phyloP scores from a whole-genome alignment of 805 yeast species.

The Lachancea meyersii region DNA sequence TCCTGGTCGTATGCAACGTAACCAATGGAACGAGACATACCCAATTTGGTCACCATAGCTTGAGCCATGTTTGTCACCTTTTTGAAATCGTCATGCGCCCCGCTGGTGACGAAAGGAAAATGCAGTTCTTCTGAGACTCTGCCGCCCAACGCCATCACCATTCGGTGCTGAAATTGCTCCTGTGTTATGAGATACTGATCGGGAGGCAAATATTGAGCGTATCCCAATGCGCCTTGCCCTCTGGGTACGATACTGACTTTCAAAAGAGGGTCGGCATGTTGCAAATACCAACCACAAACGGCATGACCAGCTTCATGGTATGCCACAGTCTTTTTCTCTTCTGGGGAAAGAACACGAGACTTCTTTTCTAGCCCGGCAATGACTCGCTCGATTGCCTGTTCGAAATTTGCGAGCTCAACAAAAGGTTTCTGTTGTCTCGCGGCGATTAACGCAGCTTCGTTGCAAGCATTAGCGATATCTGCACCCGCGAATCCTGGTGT shows the following conservation, averaged over 20 bases:
- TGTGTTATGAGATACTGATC: slow-evolving; percentile 76
- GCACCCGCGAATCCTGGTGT: slow-evolving; percentile 99
- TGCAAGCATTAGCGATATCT: slow-evolving; percentile 93
- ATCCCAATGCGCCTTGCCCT: slow-evolving; percentile 95
- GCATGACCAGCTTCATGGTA: slow-evolving; percentile 99
- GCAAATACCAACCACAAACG: slow-evolving; percentile 92
- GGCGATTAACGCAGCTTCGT: slow-evolving; percentile 95
- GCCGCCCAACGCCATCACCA: slow-evolving; percentile 97
- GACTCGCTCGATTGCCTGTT: slow-evolving; percentile 93
- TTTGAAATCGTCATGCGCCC: slow-evolving; percentile 94
- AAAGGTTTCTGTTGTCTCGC: slow-evolving; percentile 73
- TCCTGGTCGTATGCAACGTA: slow-evolving; percentile 56
- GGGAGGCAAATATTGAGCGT: slow-evolving; percentile 94
- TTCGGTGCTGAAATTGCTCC: slow-evolving; percentile 76
- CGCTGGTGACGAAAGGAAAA: slow-evolving; percentile 87
- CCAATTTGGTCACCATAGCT: slow-evolving; percentile 85
- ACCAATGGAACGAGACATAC: slow-evolving; percentile 89
- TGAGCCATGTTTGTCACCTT: slow-evolving; percentile 92
- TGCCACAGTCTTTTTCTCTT: slow-evolving; percentile 86
- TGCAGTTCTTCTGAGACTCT: slow-evolving; percentile 93
- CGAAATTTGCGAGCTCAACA: slow-evolving; percentile 78
- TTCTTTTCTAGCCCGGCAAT: slow-evolving; percentile 94
- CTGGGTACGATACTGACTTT: slow-evolving; percentile 96
- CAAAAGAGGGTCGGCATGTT: slow-evolving; percentile 85
- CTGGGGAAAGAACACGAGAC: slow-evolving; percentile 72